Evolutionary conservation across 805 yeast genomes (phyloP).

Genomic region (Saccharomycopsis vini): DNA sequence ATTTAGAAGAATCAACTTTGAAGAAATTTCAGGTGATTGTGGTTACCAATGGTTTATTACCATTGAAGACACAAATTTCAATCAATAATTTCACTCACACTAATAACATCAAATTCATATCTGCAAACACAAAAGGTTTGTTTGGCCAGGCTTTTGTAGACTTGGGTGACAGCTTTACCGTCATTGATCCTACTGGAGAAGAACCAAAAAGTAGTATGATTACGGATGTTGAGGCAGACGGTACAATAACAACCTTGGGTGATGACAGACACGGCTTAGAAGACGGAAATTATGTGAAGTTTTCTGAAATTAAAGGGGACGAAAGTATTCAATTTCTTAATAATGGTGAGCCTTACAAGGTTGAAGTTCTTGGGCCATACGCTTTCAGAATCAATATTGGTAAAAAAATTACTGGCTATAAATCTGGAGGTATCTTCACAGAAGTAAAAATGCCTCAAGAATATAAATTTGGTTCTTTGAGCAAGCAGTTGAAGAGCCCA

Average conservation of each 20-base stretch:
- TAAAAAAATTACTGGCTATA: slow-evolving; percentile 53
- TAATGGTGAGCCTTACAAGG: slow-evolving; percentile 62
- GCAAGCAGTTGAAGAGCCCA: slow-evolving; percentile 62
- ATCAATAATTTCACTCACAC: slow-evolving; percentile 70
- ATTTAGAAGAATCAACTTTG: slow-evolving; percentile 47
- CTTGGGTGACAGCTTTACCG: slow-evolving; percentile 72
- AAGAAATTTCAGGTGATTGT: slow-evolving; percentile 59
- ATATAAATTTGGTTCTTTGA: slow-evolving; percentile 53
- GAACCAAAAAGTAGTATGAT: slow-evolving; percentile 84
- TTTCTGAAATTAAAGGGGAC: slow-evolving; percentile 71
- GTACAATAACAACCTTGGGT: slow-evolving; percentile 88
- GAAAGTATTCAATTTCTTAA: slow-evolving; percentile 48
- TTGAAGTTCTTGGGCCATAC: slow-evolving; percentile 89
- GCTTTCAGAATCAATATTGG: slow-evolving; percentile 64
- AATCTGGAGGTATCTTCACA: slow-evolving; percentile 81
- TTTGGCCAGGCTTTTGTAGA: slow-evolving; percentile 88
- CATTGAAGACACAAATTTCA: slow-evolving; percentile 64
- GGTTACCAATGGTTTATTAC: slow-evolving; percentile 67
- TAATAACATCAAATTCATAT: slow-evolving; percentile 66
- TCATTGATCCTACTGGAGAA: slow-evolving; percentile 85
- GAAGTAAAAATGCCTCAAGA: slow-evolving; percentile 81
- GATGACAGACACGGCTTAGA: slow-evolving; percentile 89
- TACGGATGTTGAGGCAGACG: slow-evolving; percentile 78
- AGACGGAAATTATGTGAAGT: slow-evolving; percentile 85
- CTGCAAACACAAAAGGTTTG: slow-evolving; percentile 78